Evolutionary conservation across 306 rosid genomes (phyloP).

Genomic region (Trifolium fragiferum): DNA sequence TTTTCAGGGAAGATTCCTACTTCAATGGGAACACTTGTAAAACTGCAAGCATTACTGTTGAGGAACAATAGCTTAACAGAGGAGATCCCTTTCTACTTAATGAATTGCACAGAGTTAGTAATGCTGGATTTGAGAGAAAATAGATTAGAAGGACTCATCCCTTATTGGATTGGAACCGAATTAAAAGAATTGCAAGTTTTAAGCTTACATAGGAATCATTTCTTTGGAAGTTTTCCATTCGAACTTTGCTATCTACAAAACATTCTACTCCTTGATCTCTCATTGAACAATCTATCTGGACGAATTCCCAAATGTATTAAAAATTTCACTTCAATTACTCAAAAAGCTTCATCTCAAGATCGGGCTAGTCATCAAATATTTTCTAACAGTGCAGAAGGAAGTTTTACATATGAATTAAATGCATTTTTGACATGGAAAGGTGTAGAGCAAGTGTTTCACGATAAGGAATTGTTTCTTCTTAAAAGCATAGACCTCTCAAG

Average conservation of each 20-base stretch:
- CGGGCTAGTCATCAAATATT: no score
- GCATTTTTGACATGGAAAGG: constrained; percentile 46
- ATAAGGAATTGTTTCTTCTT: neutral
- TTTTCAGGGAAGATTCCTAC: constrained; percentile 25
- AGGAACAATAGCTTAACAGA: constrained; percentile 25
- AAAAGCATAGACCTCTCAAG: neutral
- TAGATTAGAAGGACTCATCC: constrained; percentile 16
- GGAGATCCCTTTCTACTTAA: neutral
- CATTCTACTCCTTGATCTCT: constrained; percentile 35
- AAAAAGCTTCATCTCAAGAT: neutral
- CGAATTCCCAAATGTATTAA: constrained; percentile 28
- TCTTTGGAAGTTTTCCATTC: constrained; percentile 20
- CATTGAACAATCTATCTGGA: constrained; percentile 23
- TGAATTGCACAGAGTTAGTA: neutral
- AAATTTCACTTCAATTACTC: constrained; percentile 35
- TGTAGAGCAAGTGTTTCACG: neutral
- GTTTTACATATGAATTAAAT: constrained; percentile 4
- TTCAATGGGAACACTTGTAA: constrained; percentile 24
- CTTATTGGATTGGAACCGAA: constrained; percentile 37
- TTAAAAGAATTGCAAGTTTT: constrained; percentile 19
- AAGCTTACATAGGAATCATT: constrained; percentile 21
- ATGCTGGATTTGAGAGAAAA: constrained; percentile 33
- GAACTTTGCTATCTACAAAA: constrained; percentile 26
- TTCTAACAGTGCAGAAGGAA: no score
- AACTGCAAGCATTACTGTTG: neutral